Conservation (phyloP, 208 protist species). For the Leishmania tropica region DNA sequence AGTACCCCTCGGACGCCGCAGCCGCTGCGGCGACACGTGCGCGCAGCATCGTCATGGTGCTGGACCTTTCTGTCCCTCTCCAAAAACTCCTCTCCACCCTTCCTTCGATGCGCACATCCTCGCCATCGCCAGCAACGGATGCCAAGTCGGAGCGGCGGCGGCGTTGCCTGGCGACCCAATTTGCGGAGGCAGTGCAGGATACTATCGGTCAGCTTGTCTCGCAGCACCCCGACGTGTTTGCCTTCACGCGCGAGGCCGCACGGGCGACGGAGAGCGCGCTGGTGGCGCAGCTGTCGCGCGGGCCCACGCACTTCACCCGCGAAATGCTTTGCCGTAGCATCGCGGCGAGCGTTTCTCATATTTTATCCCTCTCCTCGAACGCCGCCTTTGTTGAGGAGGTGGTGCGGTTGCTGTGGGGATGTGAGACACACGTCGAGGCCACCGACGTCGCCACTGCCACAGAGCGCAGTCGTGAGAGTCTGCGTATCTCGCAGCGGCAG, state of each 20-base stretch:
- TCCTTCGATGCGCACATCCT: background rate
- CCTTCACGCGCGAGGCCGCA: slow-evolving; percentile 3
- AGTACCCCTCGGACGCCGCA: background rate
- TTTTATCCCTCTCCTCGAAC: slow-evolving; percentile 57
- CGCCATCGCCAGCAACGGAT: background rate
- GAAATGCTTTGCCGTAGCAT: slow-evolving; percentile 49
- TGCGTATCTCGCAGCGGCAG: background rate
- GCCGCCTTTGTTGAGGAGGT: slow-evolving; percentile 54
- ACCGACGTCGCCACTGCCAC: background rate
- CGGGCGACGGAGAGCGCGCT: background rate
- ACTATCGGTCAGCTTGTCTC: slow-evolving; percentile 46
- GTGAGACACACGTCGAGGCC: background rate
- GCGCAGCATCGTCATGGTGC: slow-evolving; percentile 36
- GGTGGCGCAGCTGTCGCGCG: background rate
- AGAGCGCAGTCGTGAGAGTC: background rate
- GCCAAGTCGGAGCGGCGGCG: background rate
- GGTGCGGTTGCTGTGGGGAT: slow-evolving; percentile 48
- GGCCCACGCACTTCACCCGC: slow-evolving; percentile 6
- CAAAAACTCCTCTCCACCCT: background rate
- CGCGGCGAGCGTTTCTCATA: slow-evolving; percentile 59
- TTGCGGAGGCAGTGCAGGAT: slow-evolving; percentile 39
- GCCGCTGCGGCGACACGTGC: background rate
- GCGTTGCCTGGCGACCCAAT: slow-evolving; percentile 11
- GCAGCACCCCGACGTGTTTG: slow-evolving; percentile 56
- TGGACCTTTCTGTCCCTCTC: slow-evolving; percentile 32